Evolutionary conservation across 2,329 filamentous ascomycete genomes (phyloP).

Genomic region (Drechslerella stenobrocha): DNA sequence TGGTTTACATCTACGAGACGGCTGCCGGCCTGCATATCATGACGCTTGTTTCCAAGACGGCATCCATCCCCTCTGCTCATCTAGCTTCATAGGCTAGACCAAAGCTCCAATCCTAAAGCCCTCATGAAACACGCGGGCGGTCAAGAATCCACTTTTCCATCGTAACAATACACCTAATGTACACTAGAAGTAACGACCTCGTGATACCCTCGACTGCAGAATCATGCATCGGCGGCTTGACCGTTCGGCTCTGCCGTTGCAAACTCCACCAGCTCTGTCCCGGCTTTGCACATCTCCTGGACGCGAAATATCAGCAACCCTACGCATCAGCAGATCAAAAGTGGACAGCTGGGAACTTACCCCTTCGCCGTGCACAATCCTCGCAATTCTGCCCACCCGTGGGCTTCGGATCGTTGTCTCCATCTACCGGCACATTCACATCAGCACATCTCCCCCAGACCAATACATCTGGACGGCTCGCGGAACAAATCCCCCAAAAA

Average conservation of each 20-base stretch:
- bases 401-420: constrained; percentile 62
- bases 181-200: neutral
- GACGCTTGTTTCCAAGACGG: too few relatives aligned
- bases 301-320: constrained; percentile 2
- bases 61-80: too few relatives aligned
- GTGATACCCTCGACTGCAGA: too few relatives aligned
- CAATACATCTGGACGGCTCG: too few relatives aligned
- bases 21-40: too few relatives aligned
- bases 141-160: too few relatives aligned
- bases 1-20: too few relatives aligned
- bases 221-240: neutral
- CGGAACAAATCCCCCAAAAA: too few relatives aligned
- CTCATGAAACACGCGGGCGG: too few relatives aligned
- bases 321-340: neutral
- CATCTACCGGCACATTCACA: constrained; percentile 55
- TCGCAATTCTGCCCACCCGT: constrained; percentile 58
- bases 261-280: constrained; percentile 45
- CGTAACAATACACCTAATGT: constrained; percentile 2
- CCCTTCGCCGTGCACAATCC: constrained; percentile 60
- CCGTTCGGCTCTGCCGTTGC: constrained; percentile 8
- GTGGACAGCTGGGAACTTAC: constrained; percentile 53
- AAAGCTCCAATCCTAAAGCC: too few relatives aligned
- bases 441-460: neutral
- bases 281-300: constrained; percentile 48
- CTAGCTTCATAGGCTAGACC: too few relatives aligned